Conservation (phyloP, 257 asterid species). For the Forsythia viridissima region DNA sequence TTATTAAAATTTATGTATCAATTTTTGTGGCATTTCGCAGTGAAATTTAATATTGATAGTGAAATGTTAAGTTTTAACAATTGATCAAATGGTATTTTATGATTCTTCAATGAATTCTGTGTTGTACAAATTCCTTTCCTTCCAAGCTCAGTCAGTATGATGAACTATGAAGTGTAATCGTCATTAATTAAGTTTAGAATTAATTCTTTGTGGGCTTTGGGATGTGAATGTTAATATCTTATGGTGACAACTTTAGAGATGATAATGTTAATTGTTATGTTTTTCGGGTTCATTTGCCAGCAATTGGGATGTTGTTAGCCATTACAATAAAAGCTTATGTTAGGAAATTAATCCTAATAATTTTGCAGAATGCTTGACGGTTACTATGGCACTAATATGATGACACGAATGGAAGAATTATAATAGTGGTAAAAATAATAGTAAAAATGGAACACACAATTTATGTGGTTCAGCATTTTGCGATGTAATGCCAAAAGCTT, state of each 20-base stretch:
- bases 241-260: background rate
- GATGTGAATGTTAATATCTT: background rate
- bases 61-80: background rate
- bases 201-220: conserved; percentile 5
- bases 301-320: background rate
- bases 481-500: background rate
- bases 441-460: no score
- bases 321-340: background rate
- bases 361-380: no score
- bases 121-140: background rate
- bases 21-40: background rate
- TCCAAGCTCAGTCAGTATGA: background rate
- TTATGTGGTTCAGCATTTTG: no score
- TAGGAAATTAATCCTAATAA: no score
- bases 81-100: background rate
- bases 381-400: no score
- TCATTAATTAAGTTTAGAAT: background rate
- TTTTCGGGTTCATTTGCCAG: background rate
- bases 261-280: background rate
- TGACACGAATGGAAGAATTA: no score
- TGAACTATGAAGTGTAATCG: background rate
- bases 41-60: background rate
- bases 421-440: no score
- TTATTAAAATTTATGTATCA: background rate
- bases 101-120: background rate